These are phyloP conservation scores for Pseudocercospora fuligena DNA, from an alignment of 2,329 filamentous ascomycete genomes.

Conservation along the genomic window DNA sequence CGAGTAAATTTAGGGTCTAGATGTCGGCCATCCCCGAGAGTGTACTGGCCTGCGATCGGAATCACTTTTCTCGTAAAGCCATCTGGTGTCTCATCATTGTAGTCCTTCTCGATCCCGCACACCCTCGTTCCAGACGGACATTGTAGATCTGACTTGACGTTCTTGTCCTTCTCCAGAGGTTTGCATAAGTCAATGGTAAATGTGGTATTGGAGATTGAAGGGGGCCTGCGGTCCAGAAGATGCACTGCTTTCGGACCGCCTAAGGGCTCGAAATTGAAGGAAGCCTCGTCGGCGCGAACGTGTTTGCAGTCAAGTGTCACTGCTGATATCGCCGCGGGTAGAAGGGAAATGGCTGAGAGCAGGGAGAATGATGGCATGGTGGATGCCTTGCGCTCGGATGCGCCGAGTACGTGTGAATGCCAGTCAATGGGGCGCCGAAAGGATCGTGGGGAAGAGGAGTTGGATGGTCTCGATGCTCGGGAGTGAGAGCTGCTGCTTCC, in stretches of 20 bases:
- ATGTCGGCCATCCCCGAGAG: conserved; percentile 59
- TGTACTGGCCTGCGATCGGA: conserved; percentile 75
- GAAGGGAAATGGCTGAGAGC: conserved; percentile 33
- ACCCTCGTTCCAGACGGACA: conserved; percentile 76
- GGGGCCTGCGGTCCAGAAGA: conserved; percentile 53
- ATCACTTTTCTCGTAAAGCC: conserved; percentile 63
- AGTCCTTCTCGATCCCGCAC: conserved; percentile 71
- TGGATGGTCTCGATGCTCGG: neutral
- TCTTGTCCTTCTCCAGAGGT: conserved; percentile 66
- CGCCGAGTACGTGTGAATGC: neutral
- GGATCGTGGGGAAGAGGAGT: neutral
- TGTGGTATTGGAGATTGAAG: conserved; percentile 70
- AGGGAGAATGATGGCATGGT: conserved; percentile 27
- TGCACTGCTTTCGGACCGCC: conserved; percentile 72
- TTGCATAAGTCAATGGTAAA: conserved; percentile 81
- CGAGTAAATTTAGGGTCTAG: conserved; percentile 70
- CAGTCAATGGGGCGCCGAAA: neutral
- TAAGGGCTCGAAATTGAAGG: conserved; percentile 68
- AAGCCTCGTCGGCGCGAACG: conserved; percentile 62
- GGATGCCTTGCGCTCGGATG: conserved; percentile 10
- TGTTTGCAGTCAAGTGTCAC: conserved; percentile 67
- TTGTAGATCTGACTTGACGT: conserved; percentile 54
- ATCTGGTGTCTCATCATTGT: conserved; percentile 54
- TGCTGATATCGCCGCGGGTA: conserved; percentile 44
- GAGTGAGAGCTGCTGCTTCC: neutral